phyloP scores from a whole-genome alignment of 106 monocot genomes.

The Cymbidium sinense region DNA sequence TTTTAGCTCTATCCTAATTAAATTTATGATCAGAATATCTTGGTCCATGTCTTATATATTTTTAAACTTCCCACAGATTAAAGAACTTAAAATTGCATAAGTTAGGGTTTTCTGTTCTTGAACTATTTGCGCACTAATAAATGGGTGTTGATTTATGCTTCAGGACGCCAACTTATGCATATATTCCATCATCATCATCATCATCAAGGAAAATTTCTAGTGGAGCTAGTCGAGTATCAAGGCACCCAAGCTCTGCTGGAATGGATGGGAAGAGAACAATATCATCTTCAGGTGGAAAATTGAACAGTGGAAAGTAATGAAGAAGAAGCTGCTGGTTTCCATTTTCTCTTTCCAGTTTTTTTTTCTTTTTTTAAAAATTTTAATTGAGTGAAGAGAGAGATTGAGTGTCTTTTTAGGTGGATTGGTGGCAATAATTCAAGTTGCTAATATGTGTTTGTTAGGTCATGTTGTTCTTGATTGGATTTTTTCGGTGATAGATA shows the following conservation, averaged over 20 bases:
- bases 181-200: slow-evolving; percentile 20
- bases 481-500: background rate
- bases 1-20: no score
- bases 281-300: slow-evolving; percentile 28
- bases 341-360: background rate
- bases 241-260: slow-evolving; percentile 17
- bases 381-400: no score
- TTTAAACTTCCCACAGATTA: background rate
- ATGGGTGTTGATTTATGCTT: no score
- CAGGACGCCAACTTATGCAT: slow-evolving; percentile 38
- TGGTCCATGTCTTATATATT: background rate
- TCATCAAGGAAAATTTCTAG: slow-evolving; percentile 34
- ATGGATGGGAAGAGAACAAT: slow-evolving; percentile 25
- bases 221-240: slow-evolving; percentile 24
- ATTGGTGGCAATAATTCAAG: background rate
- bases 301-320: slow-evolving; percentile 16
- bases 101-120: no score
- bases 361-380: slow-evolving; percentile 1
- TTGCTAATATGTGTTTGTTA: background rate
- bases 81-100: background rate
- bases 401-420: background rate
- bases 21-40: no score
- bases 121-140: no score
- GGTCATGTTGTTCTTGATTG: background rate
- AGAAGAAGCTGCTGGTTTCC: background rate